Evolutionary conservation across 768 basidiomycete genomes (phyloP).

Genomic region (Paxillus rubicundulus): DNA sequence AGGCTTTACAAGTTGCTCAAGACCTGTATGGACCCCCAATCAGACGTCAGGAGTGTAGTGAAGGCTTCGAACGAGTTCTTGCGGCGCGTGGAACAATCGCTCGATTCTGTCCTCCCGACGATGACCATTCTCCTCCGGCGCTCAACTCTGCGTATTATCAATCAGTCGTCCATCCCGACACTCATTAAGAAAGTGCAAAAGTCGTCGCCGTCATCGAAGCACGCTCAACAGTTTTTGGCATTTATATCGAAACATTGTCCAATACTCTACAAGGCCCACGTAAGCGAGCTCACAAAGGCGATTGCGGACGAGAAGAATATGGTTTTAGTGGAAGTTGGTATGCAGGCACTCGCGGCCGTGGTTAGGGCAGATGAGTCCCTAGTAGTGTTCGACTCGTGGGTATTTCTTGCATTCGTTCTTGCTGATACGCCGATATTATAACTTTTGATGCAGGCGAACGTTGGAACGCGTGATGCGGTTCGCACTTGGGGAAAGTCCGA

Average conservation of each 20-base stretch:
- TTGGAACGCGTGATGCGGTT: conserved; percentile 61
- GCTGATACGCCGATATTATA: not conserved
- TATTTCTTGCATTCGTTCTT: conserved; percentile 9
- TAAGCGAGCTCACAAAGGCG: conserved; percentile 71
- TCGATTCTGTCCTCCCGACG: conserved; percentile 58
- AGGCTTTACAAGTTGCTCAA: conserved; percentile 83
- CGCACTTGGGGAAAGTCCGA: conserved; percentile 55
- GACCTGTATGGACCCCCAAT: conserved; percentile 79
- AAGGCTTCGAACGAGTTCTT: conserved; percentile 84
- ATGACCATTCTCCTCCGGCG: conserved; percentile 70
- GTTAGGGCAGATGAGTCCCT: conserved; percentile 56
- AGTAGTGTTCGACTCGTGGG: conserved; percentile 65
- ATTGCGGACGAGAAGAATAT: conserved; percentile 63
- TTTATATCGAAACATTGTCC: conserved; percentile 77
- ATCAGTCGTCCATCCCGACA: conserved; percentile 81
- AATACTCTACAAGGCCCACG: conserved; percentile 67
- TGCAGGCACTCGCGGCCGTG: conserved; percentile 76
- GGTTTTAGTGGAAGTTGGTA: conserved; percentile 56
- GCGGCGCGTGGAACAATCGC: conserved; percentile 70
- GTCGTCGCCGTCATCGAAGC: conserved; percentile 38
- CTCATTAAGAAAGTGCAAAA: conserved; percentile 69
- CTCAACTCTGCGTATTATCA: conserved; percentile 69
- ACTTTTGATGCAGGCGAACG: conserved; percentile 48
- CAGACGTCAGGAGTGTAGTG: conserved; percentile 74
- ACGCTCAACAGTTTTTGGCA: conserved; percentile 52